Evolutionary conservation across 2,329 filamentous ascomycete species (phyloP), one percentile per base, ranked within the genome.

Genomic region (Diaporthe capsici): DNA sequence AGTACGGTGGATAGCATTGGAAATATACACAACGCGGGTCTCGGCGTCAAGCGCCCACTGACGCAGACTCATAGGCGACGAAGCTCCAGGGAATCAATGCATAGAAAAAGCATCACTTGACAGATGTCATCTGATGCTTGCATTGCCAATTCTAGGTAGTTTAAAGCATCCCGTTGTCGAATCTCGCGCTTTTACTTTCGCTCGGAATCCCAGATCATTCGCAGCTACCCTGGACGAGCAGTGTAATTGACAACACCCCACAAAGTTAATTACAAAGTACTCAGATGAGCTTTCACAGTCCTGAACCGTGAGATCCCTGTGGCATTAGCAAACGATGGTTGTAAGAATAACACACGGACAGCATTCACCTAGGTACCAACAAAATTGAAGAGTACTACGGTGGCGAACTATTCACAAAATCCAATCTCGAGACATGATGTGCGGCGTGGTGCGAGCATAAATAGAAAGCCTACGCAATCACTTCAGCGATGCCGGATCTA

Each of bases 101-200:
- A 53, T 53, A 28, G 47, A 8, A 53, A 68, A 28, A 65, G 42
- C 12, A 39, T 68, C 47, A 53, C 34, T 37, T 39, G 22, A 42
- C 65, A 68, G 47, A 49, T 53, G 22, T 39, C 22, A n/a, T 53
- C 47, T 53, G 65, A 68, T 68, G 65, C 42, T 37, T 44, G 7
- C 47, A 68, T 2, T 42, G 9, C 58, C 10, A n/a, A 37, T n/a
- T 7, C 47, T 22, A 15, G 22, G 13, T 9, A n/a, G 31, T 17
- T 49, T 39, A 9, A 39, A 17, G 12, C 15, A 22, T 20, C 0
- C 9, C 2, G 6, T 8, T 12, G 8, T 53, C 22, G 10, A 20
- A 68, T 20, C 8, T 17, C 22, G 31, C n/a, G 6, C n/a, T 1
- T n/a, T 60, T 60, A 0, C 7, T 12, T 12, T 12, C 2, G 34